Conservation (phyloP, 2,329 filamentous ascomycete genomes). For the Capronia coronata region DNA sequence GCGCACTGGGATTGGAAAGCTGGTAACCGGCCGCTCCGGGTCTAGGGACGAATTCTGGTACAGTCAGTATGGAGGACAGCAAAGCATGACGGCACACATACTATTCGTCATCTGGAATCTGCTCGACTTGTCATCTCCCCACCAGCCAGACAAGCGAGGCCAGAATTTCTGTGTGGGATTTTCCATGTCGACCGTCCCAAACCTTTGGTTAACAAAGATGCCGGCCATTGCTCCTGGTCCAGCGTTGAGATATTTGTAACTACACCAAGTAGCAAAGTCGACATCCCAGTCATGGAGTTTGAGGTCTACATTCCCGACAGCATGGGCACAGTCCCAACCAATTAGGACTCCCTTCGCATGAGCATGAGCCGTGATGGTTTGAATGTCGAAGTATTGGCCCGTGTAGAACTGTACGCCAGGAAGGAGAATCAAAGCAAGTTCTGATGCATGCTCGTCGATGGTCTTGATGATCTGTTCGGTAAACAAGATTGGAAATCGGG, state of each 20-base stretch:
- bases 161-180: constrained; percentile 42
- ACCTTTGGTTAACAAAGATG: constrained; percentile 70
- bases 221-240: constrained; percentile 77
- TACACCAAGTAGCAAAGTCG: constrained; percentile 89
- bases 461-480: constrained; percentile 64
- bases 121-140: constrained; percentile 67
- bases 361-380: constrained; percentile 69
- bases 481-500: constrained; percentile 52
- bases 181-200: constrained; percentile 50
- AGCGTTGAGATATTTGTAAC: constrained; percentile 91
- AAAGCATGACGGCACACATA: constrained; percentile 1
- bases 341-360: constrained; percentile 64
- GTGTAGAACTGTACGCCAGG: constrained; percentile 91
- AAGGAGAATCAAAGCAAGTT: constrained; percentile 69
- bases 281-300: constrained; percentile 81
- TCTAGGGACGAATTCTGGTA: constrained; percentile 61
- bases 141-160: constrained; percentile 72
- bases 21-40: constrained; percentile 75
- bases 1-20: constrained; percentile 72
- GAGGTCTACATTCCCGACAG: constrained; percentile 77
- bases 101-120: constrained; percentile 63
- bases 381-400: constrained; percentile 79
- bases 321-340: constrained; percentile 76
- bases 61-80: neutral
- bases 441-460: constrained; percentile 68